phyloP scores from a whole-genome alignment of 1,284 basidiomycete species.

The Ceratobasidium sp. region DNA sequence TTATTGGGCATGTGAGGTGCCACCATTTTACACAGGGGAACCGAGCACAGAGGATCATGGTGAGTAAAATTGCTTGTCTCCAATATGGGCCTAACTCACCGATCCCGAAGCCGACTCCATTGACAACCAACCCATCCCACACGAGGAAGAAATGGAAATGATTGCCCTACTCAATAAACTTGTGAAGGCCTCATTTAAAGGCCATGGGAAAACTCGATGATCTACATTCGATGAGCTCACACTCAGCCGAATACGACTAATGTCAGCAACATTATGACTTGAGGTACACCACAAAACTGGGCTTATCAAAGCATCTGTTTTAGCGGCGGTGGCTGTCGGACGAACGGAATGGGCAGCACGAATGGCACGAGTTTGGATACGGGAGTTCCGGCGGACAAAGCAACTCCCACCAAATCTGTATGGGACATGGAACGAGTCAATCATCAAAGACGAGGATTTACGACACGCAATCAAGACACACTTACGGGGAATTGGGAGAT shows the following conservation, averaged over 20 bases:
- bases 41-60: no score
- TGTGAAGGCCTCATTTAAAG: neutral
- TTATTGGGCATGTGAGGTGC: no score
- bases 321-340: constrained; percentile 5
- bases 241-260: neutral
- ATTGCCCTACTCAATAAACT: neutral
- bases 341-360: constrained; percentile 12
- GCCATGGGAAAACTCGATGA: neutral
- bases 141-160: neutral
- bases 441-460: constrained; percentile 34
- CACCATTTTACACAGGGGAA: no score
- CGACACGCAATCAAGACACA: neutral
- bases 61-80: no score
- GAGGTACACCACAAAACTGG: neutral
- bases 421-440: constrained; percentile 34
- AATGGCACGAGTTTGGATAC: neutral
- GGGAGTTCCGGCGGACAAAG: neutral
- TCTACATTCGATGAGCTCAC: constrained; percentile 1
- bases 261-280: neutral
- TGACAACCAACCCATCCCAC: constrained; percentile 5
- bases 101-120: neutral
- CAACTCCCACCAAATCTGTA: constrained; percentile 21
- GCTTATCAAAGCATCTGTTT: neutral
- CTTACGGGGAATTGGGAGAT: constrained; percentile 5
- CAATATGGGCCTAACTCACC: no score